A percentile compares a stretch with the other conserved stretches of the same genome.
phyloP scores from a whole-genome alignment of 1,139 yeast genomes.

The Suhomyces coccinellae region DNA sequence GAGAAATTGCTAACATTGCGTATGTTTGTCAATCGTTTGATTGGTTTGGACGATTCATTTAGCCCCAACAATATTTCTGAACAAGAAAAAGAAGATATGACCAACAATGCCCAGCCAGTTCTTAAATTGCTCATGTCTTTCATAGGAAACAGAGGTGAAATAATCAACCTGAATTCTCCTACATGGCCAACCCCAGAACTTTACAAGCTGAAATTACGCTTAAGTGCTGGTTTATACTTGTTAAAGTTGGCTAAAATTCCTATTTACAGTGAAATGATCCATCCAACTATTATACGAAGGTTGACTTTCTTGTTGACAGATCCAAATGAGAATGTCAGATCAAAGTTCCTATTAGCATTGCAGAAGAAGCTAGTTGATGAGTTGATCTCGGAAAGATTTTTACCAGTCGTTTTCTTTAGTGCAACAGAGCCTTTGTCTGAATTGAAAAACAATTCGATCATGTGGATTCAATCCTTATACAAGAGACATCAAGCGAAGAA shows the following conservation, averaged over 20 bases:
- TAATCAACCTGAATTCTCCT: conserved; percentile 49
- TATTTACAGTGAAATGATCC: conserved; percentile 52
- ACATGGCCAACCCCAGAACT: conserved; percentile 63
- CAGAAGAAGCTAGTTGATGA: conserved; percentile 54
- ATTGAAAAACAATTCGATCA: conserved; percentile 51
- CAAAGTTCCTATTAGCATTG: conserved; percentile 50
- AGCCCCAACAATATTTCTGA: conserved; percentile 22
- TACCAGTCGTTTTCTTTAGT: conserved; percentile 67
- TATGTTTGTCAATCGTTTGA: conserved; percentile 63
- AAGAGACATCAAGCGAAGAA: conserved; percentile 42
- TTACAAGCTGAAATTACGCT: conserved; percentile 61
- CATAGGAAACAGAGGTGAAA: conserved; percentile 81
- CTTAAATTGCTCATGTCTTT: conserved; percentile 65
- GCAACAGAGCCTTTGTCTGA: conserved; percentile 70
- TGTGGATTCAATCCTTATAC: conserved; percentile 74
- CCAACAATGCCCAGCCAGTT: conserved; percentile 55
- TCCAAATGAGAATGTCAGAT: conserved; percentile 58
- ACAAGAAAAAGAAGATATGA: conserved; percentile 30
- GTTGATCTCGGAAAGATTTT: conserved; percentile 60
- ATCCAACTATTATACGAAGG: conserved; percentile 51
- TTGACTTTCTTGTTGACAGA: conserved; percentile 69
- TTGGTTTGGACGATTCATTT: conserved; percentile 37
- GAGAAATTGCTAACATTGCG: conserved; percentile 57
- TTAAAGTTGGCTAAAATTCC: conserved; percentile 65
- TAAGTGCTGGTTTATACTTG: conserved; percentile 66